Percentiles rank a stretch among this genome's conserved stretches.
phyloP scores from a whole-genome alignment of 2,329 filamentous ascomycete species.

The Trematosphaeria pertusa region DNA sequence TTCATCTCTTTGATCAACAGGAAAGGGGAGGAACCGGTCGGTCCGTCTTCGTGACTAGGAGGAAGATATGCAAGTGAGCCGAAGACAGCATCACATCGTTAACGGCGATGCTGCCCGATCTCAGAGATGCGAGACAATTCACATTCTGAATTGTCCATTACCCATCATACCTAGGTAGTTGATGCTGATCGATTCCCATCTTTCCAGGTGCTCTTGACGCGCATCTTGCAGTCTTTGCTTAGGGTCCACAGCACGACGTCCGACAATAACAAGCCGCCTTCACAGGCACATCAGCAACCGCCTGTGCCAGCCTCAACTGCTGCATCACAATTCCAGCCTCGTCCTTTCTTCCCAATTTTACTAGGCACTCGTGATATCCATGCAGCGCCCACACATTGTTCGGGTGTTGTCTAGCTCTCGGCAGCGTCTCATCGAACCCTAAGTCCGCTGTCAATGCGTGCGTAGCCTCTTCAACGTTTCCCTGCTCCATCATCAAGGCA shows the following conservation, averaged over 20 bases:
- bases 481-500: slow-evolving; percentile 72
- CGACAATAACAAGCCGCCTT: slow-evolving; percentile 65
- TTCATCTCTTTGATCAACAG: too few relatives aligned
- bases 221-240: not conserved
- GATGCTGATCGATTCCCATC: too few relatives aligned
- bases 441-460: slow-evolving; percentile 50
- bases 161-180: too few relatives aligned
- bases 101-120: too few relatives aligned
- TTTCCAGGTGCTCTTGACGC: too few relatives aligned
- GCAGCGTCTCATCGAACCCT: slow-evolving; percentile 59
- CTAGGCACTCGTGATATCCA: slow-evolving; percentile 74
- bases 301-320: slow-evolving; percentile 61
- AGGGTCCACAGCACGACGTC: slow-evolving; percentile 10
- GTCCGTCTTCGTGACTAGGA: too few relatives aligned
- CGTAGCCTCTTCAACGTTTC: slow-evolving; percentile 49
- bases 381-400: slow-evolving; percentile 80
- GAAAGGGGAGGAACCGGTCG: too few relatives aligned
- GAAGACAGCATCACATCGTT: too few relatives aligned
- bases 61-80: too few relatives aligned
- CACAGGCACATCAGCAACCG: slow-evolving; percentile 66
- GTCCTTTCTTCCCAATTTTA: slow-evolving; percentile 57
- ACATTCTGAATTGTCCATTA: too few relatives aligned
- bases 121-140: too few relatives aligned
- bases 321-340: slow-evolving; percentile 58
- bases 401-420: slow-evolving; percentile 70